A percentile compares a stretch with the other conserved stretches of the same genome.
Evolutionary conservation across 2,329 filamentous ascomycete species (phyloP).

Genomic region (Raffaelea arxii): DNA sequence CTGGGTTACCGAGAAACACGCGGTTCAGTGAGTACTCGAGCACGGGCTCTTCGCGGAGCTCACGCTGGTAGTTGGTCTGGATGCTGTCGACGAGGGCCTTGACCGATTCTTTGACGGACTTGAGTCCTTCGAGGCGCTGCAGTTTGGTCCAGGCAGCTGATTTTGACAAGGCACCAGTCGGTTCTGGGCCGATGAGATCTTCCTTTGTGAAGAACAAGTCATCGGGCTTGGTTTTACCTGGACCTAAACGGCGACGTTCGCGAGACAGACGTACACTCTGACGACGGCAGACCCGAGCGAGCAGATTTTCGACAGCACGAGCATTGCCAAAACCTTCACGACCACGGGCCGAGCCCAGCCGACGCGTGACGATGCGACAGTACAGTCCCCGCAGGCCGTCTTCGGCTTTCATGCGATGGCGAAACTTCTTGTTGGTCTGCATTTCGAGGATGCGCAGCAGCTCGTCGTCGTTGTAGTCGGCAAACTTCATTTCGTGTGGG

Average conservation of each 20-base stretch:
- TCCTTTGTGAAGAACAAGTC: constrained; percentile 53
- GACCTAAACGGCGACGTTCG: constrained; percentile 32
- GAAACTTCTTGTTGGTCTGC: constrained; percentile 44
- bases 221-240: constrained; percentile 38
- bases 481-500: constrained; percentile 54
- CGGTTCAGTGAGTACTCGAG: constrained; percentile 56
- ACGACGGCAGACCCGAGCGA: constrained; percentile 42
- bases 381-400: constrained; percentile 52
- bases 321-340: constrained; percentile 66
- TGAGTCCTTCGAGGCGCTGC: constrained; percentile 47
- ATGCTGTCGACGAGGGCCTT: constrained; percentile 50
- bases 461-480: constrained; percentile 59
- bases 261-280: constrained; percentile 46
- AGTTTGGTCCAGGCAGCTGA: constrained; percentile 50
- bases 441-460: constrained; percentile 50
- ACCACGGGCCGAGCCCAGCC: constrained; percentile 53
- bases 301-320: constrained; percentile 52
- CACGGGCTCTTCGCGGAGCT: constrained; percentile 49
- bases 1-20: constrained; percentile 62
- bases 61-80: constrained; percentile 54
- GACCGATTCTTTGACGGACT: constrained; percentile 52
- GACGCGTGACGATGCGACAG: constrained; percentile 49
- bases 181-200: constrained; percentile 64
- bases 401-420: constrained; percentile 46
- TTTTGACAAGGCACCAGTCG: constrained; percentile 37